A percentile compares a stretch with the other conserved stretches of the same genome.
phyloP scores from a whole-genome alignment of 2,329 filamentous ascomycete species.

The Rosellinia necatrix region DNA sequence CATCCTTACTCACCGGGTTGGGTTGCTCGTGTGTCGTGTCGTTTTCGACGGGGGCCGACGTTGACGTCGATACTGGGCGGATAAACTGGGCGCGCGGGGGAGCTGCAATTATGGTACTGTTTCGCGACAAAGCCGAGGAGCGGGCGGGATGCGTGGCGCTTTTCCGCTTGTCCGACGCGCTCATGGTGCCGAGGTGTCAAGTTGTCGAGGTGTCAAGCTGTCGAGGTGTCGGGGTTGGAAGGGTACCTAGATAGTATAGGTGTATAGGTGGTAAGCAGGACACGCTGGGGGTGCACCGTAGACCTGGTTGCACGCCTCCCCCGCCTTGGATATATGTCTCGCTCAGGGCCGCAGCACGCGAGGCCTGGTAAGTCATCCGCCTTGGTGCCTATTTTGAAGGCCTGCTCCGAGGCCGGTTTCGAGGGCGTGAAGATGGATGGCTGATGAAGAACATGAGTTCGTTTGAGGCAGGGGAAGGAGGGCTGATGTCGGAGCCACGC shows the following conservation, averaged over 20 bases:
- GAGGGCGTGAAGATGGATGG: neutral
- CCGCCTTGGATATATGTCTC: neutral
- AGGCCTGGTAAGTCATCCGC: neutral
- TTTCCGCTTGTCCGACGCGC: constrained; percentile 52
- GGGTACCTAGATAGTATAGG: too few relatives aligned
- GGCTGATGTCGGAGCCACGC: constrained; percentile 8
- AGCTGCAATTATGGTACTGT: constrained; percentile 45
- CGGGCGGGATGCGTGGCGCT: constrained; percentile 41
- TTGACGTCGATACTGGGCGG: constrained; percentile 37
- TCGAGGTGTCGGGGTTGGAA: constrained; percentile 22
- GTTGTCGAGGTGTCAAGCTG: too few relatives aligned
- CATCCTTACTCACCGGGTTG: constrained; percentile 32
- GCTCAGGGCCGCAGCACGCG: neutral
- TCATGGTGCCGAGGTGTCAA: constrained; percentile 41
- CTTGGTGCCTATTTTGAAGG: neutral
- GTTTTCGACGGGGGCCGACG: constrained; percentile 41
- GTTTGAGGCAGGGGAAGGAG: neutral
- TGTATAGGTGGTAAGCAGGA: constrained; percentile 14
- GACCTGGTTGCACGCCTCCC: constrained; percentile 23
- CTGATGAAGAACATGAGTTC: neutral
- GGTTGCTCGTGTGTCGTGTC: constrained; percentile 28
- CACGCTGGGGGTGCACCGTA: constrained; percentile 4
- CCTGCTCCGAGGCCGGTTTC: neutral
- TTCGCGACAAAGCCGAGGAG: constrained; percentile 38
- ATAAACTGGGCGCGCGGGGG: constrained; percentile 49